Percentiles rank a stretch among this genome's conserved stretches.
Evolutionary conservation across 345 rosid genomes (phyloP).

Genomic region (Pseudoturritis turrita): DNA sequence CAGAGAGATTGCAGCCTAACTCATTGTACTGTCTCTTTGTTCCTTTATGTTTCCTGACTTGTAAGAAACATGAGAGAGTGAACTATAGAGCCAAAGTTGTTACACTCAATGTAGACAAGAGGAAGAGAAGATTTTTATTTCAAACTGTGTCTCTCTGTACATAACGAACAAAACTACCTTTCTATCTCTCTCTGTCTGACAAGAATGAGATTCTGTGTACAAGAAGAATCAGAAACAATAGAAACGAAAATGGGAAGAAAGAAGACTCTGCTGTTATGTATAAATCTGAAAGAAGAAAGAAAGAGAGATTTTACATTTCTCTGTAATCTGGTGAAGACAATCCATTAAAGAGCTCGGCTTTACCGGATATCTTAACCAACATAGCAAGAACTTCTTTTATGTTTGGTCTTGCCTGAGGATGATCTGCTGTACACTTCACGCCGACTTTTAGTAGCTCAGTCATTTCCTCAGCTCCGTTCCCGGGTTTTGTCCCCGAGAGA

Average conservation of each 20-base stretch:
- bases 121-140: slow-evolving; percentile 14
- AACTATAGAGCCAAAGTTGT: neutral
- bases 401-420: slow-evolving; percentile 82
- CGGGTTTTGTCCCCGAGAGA: slow-evolving; percentile 60
- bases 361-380: slow-evolving; percentile 47
- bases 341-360: slow-evolving; percentile 33
- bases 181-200: neutral
- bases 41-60: slow-evolving; percentile 10
- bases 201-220: slow-evolving; percentile 30
- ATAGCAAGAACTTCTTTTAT: slow-evolving; percentile 77
- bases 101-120: neutral
- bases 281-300: slow-evolving; percentile 4
- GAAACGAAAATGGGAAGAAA: slow-evolving; percentile 3
- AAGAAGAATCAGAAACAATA: slow-evolving; percentile 32
- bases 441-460: slow-evolving; percentile 58
- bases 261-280: slow-evolving; percentile 15
- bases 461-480: slow-evolving; percentile 63
- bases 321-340: slow-evolving; percentile 33
- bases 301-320: slow-evolving; percentile 28
- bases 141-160: slow-evolving; percentile 17
- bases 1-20: slow-evolving; percentile 53
- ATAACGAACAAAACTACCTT: slow-evolving; percentile 18
- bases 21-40: slow-evolving; percentile 1
- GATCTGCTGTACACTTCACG: slow-evolving; percentile 64
- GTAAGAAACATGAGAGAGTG: slow-evolving; percentile 8